Evolutionary conservation across 257 asterid species (phyloP), one percentile per base, ranked within the genome.

Genomic region (Vinca minor): DNA sequence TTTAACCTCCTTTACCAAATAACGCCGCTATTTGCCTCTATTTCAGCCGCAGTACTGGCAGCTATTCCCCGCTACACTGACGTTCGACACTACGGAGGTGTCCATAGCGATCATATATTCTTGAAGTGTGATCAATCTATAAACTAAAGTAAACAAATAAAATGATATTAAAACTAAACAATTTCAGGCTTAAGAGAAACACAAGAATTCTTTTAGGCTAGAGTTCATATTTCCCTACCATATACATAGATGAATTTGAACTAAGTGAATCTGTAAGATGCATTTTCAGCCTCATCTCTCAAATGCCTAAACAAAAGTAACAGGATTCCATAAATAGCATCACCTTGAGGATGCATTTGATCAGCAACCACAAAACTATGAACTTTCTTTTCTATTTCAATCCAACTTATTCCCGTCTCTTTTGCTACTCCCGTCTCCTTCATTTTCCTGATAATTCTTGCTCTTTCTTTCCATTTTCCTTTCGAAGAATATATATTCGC

Each of bases 401-500:
- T 85, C 89, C 92, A 92, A 65, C 98, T 89, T 34, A 67, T 64
- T 39, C 96, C 98, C 0, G 77, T 78, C 70, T 88, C 95, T 69
- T 91, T 92, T 10, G 59, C 66, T 3, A 81, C 74, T 35, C 95
- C 85, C 28, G 59, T 82, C 60, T 78, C 89, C 82, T 80, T 89
- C 98, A 93, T 87, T 72, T 69, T 71, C 87, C 73, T 81, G 29
- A 89, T 77, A 7, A 76, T 71, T 68, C 56, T 56, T 28, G 94
- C 97, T 65, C 96, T 74, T n/a, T 93, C 97, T 48, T 76, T 84
- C 95, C 96, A 89, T 59, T 76, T 74, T 60, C 86, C 94, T 62
- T 67, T 71, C 3, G 75, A 81, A 41, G 90, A 89, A 79, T 84
- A 85, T 35, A 89, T 82, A 21, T 93, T 93, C 7, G 97, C 95